phyloP scores from a whole-genome alignment of 352 stramenopile species.

The Phytophthora kernoviae region DNA sequence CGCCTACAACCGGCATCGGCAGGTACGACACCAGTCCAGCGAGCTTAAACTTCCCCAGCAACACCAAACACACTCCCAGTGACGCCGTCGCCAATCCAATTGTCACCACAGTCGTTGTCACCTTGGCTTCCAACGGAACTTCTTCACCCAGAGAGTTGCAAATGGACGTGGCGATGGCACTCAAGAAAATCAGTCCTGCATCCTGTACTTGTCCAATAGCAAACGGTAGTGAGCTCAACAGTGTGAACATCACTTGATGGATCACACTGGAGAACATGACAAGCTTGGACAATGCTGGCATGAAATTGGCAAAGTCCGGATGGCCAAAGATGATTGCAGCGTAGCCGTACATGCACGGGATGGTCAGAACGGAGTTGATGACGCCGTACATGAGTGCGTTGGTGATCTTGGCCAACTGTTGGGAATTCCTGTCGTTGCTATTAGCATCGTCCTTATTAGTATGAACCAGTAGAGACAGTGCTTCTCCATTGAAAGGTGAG shows the following conservation, averaged over 20 bases:
- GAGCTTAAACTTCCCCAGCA: conserved; percentile 94
- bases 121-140: conserved; percentile 69
- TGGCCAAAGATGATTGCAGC: conserved; percentile 95
- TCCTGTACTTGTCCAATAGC: conserved; percentile 98
- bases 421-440: background rate
- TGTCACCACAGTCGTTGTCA: conserved; percentile 95
- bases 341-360: conserved; percentile 96
- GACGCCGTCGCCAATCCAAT: conserved; percentile 91
- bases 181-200: conserved; percentile 98
- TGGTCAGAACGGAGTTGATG: conserved; percentile 95
- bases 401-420: conserved; percentile 43
- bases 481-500: conserved; percentile 26
- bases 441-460: conserved; percentile 6
- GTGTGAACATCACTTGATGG: conserved; percentile 92
- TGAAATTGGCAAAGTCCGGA: conserved; percentile 88
- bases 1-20: conserved; percentile 96
- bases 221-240: conserved; percentile 94
- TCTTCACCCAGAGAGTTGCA: conserved; percentile 77
- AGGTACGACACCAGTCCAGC: conserved; percentile 96
- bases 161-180: conserved; percentile 92
- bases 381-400: conserved; percentile 87
- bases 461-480: conserved; percentile 38
- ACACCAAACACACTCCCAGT: conserved; percentile 93
- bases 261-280: conserved; percentile 96
- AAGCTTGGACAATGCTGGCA: conserved; percentile 94